Conservation (phyloP, 352 stramenopile genomes). For the Pythium phragmitis region DNA sequence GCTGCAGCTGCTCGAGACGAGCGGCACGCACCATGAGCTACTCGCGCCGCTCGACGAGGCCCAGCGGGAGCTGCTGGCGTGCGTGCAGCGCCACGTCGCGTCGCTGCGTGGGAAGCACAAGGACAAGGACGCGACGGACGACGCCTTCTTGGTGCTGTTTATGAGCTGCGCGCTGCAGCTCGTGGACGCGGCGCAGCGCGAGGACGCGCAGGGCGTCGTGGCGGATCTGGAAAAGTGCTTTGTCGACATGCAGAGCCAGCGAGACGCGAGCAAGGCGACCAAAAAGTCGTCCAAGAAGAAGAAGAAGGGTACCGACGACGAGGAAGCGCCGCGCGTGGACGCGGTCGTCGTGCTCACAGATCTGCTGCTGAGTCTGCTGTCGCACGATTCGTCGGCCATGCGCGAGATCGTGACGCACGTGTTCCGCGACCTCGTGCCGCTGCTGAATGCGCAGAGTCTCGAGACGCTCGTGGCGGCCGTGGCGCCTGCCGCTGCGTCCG, state of each 20-base stretch:
- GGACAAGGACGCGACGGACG: conserved; percentile 39
- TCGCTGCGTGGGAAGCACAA: conserved; percentile 31
- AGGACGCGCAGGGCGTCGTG: conserved; percentile 52
- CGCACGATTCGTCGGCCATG: conserved; percentile 81
- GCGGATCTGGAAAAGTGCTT: conserved; percentile 76
- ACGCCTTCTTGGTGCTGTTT: conserved; percentile 73
- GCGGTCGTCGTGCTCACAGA: conserved; percentile 80
- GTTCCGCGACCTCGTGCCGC: conserved; percentile 70
- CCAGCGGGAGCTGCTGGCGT: conserved; percentile 31
- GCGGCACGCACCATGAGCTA: conserved; percentile 27
- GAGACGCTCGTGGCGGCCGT: conserved; percentile 75
- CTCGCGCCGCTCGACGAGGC: conserved; percentile 43
- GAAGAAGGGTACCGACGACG: conserved; percentile 20
- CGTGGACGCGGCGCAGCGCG: conserved; percentile 61
- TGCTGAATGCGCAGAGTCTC: conserved; percentile 60
- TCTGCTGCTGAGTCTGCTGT: conserved; percentile 78
- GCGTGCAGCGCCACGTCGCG: conserved; percentile 34
- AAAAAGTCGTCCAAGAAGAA: conserved; percentile 37
- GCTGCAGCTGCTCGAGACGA: conserved; percentile 36
- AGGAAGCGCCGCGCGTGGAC: conserved; percentile 33
- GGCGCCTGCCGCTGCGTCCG: conserved; percentile 29
- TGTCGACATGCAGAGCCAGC: conserved; percentile 41
- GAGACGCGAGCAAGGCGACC: conserved; percentile 33
- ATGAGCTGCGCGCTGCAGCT: conserved; percentile 77
- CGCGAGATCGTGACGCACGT: conserved; percentile 82